Conservation (phyloP, 2,329 filamentous ascomycete genomes). For the Raffaelea albimanens region DNA sequence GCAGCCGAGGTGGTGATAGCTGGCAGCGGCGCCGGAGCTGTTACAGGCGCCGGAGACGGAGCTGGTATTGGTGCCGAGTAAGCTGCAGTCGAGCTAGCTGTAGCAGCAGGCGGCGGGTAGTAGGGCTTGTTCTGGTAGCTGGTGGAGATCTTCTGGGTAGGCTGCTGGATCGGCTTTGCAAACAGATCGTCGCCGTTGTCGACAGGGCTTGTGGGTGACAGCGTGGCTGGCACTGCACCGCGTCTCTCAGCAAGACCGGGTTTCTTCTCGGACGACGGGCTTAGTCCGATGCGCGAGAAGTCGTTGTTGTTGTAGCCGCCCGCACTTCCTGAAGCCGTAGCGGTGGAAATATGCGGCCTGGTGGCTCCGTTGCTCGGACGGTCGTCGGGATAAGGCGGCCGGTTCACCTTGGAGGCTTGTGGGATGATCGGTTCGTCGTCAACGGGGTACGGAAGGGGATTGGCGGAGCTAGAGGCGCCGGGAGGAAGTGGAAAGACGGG, state of each 20-base stretch:
- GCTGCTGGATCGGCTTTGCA: conserved; percentile 49
- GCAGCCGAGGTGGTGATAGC: not conserved
- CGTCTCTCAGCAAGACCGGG: conserved; percentile 69
- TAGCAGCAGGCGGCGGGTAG: conserved; percentile 48
- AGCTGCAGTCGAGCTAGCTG: conserved; percentile 21
- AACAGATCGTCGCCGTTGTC: conserved; percentile 78
- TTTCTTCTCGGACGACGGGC: conserved; percentile 40
- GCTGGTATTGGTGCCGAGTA: conserved; percentile 1
- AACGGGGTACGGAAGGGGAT: conserved; percentile 63
- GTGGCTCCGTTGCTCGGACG: conserved; percentile 24
- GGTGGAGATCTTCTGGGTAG: conserved; percentile 24
- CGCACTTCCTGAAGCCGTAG: conserved; percentile 10
- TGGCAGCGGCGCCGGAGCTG: not conserved
- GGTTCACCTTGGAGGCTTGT: conserved; percentile 27
- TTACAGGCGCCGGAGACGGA: not conserved
- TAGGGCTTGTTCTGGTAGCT: conserved; percentile 48
- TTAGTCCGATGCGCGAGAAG: conserved; percentile 44
- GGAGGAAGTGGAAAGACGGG: conserved; percentile 56
- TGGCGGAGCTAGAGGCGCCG: conserved; percentile 61
- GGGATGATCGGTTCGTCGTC: conserved; percentile 45
- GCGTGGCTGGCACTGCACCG: conserved; percentile 69
- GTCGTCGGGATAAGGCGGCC: conserved; percentile 32
- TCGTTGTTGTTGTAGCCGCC: conserved; percentile 40
- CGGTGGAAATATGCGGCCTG: conserved; percentile 21
- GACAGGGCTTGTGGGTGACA: conserved; percentile 68